Base-by-base conservation (phyloP, 805 yeast genomes). In the Ogataea ganodermae region DNA sequence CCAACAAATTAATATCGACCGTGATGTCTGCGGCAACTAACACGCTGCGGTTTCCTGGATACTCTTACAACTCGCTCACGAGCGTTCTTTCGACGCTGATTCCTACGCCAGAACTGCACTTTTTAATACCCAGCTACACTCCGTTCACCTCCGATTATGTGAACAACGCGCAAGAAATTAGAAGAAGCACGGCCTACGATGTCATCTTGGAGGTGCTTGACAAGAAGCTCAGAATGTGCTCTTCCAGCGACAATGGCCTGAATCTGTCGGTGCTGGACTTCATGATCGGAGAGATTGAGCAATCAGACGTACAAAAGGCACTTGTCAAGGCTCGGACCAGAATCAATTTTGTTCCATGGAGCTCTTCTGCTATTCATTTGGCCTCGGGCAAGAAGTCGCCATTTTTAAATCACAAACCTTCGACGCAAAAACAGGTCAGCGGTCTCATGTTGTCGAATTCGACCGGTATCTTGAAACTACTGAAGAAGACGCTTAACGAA, bases 31-130 rank as follows among this genome's bases (percentile, higher is more conserved):
- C 91, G 0, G 72, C 89, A 2, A 88, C 98, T 2, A 88, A 92
- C 51, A 87, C 98, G 0, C 69, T 94, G 37, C 74, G 99, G 56
- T 92, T 86, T 64, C 99, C 99, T 3, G 84, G 94, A 40, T 89
- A 89, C 69, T 84, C 90, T 79, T 91, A 88, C 73, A 87, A 86
- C 61, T 89, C 96, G 3, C 69, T 86, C 55, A 87, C 90, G 32
- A 84, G 95, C 41, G 81, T 94, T 14, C 67, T 89, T 42, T 83
- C 97, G 1, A 81, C 92, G 1, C 67, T 94, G 54, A 79, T 94
- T 2, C 97, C 97, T 2, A 84, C 89, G 0, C 96, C 96, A 1
- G 85, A 85, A 37, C 70, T 86, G 55, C 96, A 89, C 65, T 89
- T 87, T 58, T 60, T 86, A 12, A 74, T 77, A 39, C 84, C 94